phyloP scores from a whole-genome alignment of 495 filamentous ascomycete species.

The Penicillium pulvis region DNA sequence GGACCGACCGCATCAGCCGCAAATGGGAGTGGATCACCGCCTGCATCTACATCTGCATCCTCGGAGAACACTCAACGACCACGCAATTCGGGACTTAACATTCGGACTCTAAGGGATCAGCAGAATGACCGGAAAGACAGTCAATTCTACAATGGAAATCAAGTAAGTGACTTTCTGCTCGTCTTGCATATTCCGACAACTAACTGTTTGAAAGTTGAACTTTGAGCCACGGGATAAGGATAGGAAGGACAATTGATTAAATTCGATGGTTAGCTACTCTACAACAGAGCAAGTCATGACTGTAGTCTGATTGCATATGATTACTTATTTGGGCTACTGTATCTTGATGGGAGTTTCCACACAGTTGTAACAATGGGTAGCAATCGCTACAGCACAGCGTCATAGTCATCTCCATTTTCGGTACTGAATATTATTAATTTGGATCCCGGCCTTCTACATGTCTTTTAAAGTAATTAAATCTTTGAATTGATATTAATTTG shows the following conservation, averaged over 20 bases:
- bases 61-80: constrained; percentile 15
- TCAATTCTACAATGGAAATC: constrained; percentile 88
- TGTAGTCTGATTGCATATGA: not conserved
- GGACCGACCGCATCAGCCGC: constrained; percentile 27
- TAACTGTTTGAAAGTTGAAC: constrained; percentile 56
- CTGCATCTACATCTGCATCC: constrained; percentile 10
- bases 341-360: not conserved
- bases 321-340: not conserved
- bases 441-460: not conserved
- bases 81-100: constrained; percentile 34
- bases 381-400: not conserved
- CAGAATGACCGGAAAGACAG: constrained; percentile 50
- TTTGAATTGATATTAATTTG: not conserved
- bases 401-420: not conserved
- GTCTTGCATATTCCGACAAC: not conserved
- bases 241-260: constrained; percentile 32
- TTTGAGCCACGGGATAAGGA: constrained; percentile 74
- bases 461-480: not conserved
- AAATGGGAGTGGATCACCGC: constrained; percentile 10
- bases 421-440: not conserved
- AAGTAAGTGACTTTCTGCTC: constrained; percentile 57
- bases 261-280: not conserved
- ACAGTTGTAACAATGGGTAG: not conserved
- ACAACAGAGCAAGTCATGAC: not conserved
- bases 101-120: constrained; percentile 62